These are phyloP conservation scores for Berkeleyomyces rouxiae DNA, from an alignment of 2,329 filamentous ascomycete genomes.

Conservation along the genomic window DNA sequence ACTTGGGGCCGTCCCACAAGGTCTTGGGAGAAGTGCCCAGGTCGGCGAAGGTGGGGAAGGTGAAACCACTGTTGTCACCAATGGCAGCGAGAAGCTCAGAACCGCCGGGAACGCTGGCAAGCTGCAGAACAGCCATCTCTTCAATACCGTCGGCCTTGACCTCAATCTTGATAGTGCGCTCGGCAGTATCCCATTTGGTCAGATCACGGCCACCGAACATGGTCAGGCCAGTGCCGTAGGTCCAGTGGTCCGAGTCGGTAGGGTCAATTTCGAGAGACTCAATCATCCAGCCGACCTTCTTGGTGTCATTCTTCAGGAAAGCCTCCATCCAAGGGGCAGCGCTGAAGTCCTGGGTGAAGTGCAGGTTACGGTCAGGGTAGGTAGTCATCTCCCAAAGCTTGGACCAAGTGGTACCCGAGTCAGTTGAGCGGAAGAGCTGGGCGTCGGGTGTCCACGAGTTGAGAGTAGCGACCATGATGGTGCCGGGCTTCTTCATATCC, in stretches of 20 bases:
- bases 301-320: constrained; percentile 30
- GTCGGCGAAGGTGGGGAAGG: constrained; percentile 23
- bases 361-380: constrained; percentile 28
- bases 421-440: constrained; percentile 36
- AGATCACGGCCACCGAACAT: constrained; percentile 37
- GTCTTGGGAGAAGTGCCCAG: constrained; percentile 27
- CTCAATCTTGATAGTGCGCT: constrained; percentile 31
- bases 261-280: constrained; percentile 41
- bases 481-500: constrained; percentile 37
- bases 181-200: constrained; percentile 35
- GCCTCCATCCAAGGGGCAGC: constrained; percentile 37
- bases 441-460: constrained; percentile 45
- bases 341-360: constrained; percentile 30
- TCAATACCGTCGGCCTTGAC: constrained; percentile 38
- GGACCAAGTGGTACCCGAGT: constrained; percentile 38
- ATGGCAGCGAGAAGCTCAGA: constrained; percentile 35
- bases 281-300: constrained; percentile 44
- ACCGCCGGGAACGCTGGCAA: constrained; percentile 33
- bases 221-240: constrained; percentile 43
- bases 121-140: constrained; percentile 32
- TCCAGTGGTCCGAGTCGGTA: constrained; percentile 40
- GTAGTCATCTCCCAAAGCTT: constrained; percentile 34
- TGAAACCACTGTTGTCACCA: constrained; percentile 36
- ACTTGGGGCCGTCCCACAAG: constrained; percentile 31
- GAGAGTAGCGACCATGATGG: constrained; percentile 37